Percentiles rank a stretch among this genome's conserved stretches.
Conservation (phyloP, 148 eudicot genomes). For the Drosera capensis region DNA sequence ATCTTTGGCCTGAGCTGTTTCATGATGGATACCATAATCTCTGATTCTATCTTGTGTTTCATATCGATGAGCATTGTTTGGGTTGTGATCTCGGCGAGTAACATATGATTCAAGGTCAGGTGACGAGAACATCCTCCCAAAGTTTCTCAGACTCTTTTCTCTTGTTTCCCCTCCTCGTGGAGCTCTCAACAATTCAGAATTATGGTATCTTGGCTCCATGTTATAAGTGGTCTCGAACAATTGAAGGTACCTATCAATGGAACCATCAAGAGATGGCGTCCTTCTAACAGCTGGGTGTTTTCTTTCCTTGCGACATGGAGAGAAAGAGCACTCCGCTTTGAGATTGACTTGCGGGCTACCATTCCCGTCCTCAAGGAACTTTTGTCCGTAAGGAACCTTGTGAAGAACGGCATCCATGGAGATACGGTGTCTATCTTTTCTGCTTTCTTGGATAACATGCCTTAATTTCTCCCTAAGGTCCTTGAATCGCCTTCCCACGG, state of each 20-base stretch:
- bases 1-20: constrained; percentile 10
- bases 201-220: constrained; percentile 11
- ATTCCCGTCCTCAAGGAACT: constrained; percentile 14
- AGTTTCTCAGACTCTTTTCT: constrained; percentile 9
- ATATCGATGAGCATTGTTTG: constrained; percentile 1
- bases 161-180: constrained; percentile 17
- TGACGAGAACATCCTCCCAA: constrained; percentile 53
- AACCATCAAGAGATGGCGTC: constrained; percentile 37
- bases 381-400: constrained; percentile 57
- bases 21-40: constrained; percentile 1
- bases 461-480: constrained; percentile 43
- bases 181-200: constrained; percentile 15
- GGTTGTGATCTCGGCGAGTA: constrained; percentile 11
- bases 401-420: constrained; percentile 72
- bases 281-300: constrained; percentile 14
- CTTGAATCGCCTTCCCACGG: constrained; percentile 30
- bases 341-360: constrained; percentile 5
- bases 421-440: constrained; percentile 50
- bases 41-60: constrained; percentile 7
- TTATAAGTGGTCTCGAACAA: constrained; percentile 25
- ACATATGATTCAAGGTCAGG: constrained; percentile 42
- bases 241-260: constrained; percentile 34
- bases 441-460: constrained; percentile 50
- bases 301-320: constrained; percentile 3
- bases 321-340: neutral